Evolutionary conservation across 148 eudicot genomes (phyloP), one percentile per base, ranked within the genome.

Genomic region (Rhododendron henanense): DNA sequence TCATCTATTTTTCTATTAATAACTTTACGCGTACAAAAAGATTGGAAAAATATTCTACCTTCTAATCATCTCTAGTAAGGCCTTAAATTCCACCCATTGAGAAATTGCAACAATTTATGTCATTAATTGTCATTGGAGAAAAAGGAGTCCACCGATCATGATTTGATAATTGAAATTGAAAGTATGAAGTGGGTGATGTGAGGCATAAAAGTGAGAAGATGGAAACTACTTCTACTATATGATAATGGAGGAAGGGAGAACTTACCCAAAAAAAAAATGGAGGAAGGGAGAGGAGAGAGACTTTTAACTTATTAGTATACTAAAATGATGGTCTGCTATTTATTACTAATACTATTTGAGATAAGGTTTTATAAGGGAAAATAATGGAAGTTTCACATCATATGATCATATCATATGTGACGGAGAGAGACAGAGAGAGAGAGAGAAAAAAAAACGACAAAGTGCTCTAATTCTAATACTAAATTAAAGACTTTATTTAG

Each of bases 191-290:
- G 78, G 41, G 15, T 74, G 41, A 35, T 74, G 41, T 35, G 78
- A 74, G 78, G 19, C 78, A 74, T 15, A 74, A 71, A 71, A 28
- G 76, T 71, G 19, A 71, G 78, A 74, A 74, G 78, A 74, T 74
- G 78, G 78, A 74, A 74, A 35, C 78, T 33, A 74, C 39, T 25
- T 11, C 57, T 2, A 50, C 55, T 11, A 51, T 13, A 33, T 71
- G 78, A 74, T 37, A 33, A 74, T 74, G 7, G 41, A 15, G 23
- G 23, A 33, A 37, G 18, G 44, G 44, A 15, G 6, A 39, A 39
- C 44, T 39, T 39, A 39, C 44, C 6, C 44, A 41, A 41, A 41
- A 37, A 41, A 41, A 5, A 41, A 39, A 3, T 41, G 44, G 44
- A 41, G 44, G 44, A 41, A 5, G 6, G 44, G 44, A 41, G 44